phyloP scores from a whole-genome alignment of 1,284 basidiomycete species.

The Mycosarcoma mackinlayi region DNA sequence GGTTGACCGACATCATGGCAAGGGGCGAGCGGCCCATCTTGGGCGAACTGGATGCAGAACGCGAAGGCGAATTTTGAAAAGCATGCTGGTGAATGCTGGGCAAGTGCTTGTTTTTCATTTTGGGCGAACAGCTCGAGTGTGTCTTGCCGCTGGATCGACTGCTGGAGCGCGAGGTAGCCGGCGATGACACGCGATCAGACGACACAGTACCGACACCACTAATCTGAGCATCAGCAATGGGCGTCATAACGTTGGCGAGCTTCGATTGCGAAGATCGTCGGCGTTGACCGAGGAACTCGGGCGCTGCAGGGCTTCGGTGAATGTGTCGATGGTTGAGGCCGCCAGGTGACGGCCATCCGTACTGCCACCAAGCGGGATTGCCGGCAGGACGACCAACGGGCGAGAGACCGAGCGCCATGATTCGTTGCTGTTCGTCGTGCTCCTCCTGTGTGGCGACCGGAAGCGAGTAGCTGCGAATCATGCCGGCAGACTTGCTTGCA shows the following conservation, averaged over 20 bases:
- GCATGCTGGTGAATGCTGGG: conserved; percentile 34
- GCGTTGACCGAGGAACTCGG: conserved; percentile 18
- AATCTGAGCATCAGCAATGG: neutral
- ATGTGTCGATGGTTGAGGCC: conserved; percentile 38
- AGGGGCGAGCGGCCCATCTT: conserved; percentile 35
- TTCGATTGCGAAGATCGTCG: conserved; percentile 28
- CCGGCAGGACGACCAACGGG: conserved; percentile 18
- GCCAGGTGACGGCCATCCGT: conserved; percentile 46
- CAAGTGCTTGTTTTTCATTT: conserved; percentile 40
- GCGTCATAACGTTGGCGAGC: conserved; percentile 21
- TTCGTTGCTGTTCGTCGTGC: conserved; percentile 52
- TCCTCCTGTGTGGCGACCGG: conserved; percentile 60
- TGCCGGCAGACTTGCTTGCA: conserved; percentile 33
- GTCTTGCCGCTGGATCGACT: conserved; percentile 30
- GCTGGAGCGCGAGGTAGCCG: conserved; percentile 8
- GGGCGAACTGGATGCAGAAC: conserved; percentile 32
- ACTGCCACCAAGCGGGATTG: conserved; percentile 50
- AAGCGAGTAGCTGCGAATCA: conserved; percentile 59
- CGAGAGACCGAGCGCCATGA: conserved; percentile 47
- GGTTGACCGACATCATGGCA: conserved; percentile 35
- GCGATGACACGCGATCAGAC: conserved; percentile 3
- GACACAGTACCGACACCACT: neutral
- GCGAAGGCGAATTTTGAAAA: conserved; percentile 16
- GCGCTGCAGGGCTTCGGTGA: conserved; percentile 11
- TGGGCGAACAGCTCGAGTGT: conserved; percentile 40